These are phyloP conservation scores for Didymella sp. DNA, from an alignment of 2,329 filamentous ascomycete species.

Conservation along the genomic window DNA sequence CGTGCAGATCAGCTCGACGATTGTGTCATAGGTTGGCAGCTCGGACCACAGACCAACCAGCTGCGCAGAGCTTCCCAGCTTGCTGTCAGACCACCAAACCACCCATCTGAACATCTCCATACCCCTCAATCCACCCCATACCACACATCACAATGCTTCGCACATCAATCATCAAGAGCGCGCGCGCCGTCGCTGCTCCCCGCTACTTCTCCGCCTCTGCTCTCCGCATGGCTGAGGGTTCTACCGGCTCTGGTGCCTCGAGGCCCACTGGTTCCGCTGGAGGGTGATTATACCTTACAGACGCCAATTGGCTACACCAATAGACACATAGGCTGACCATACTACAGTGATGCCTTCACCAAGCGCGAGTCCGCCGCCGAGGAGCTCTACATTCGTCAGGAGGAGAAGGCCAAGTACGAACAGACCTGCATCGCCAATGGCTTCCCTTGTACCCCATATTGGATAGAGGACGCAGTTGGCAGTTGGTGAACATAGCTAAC, in stretches of 20 bases:
- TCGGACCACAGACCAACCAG: constrained; percentile 2
- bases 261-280: constrained; percentile 50
- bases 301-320: neutral
- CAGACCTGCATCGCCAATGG: neutral
- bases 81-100: constrained; percentile 10
- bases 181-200: constrained; percentile 47
- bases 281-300: constrained; percentile 36
- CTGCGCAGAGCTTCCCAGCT: constrained; percentile 4
- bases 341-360: constrained; percentile 83
- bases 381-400: constrained; percentile 81
- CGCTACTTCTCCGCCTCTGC: constrained; percentile 54
- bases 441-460: neutral
- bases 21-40: neutral
- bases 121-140: constrained; percentile 7
- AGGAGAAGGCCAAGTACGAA: constrained; percentile 82
- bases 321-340: constrained; percentile 14
- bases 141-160: constrained; percentile 44
- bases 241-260: constrained; percentile 53
- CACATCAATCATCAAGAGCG: constrained; percentile 50
- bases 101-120: constrained; percentile 19
- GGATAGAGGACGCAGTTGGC: neutral
- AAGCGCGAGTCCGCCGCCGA: constrained; percentile 88
- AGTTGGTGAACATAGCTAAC: constrained; percentile 22
- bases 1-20: constrained; percentile 10
- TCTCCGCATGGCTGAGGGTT: constrained; percentile 54